Percentiles rank a stretch among this genome's conserved stretches.
phyloP scores from a whole-genome alignment of 2,329 filamentous ascomycete species.

The Metarhizium album region DNA sequence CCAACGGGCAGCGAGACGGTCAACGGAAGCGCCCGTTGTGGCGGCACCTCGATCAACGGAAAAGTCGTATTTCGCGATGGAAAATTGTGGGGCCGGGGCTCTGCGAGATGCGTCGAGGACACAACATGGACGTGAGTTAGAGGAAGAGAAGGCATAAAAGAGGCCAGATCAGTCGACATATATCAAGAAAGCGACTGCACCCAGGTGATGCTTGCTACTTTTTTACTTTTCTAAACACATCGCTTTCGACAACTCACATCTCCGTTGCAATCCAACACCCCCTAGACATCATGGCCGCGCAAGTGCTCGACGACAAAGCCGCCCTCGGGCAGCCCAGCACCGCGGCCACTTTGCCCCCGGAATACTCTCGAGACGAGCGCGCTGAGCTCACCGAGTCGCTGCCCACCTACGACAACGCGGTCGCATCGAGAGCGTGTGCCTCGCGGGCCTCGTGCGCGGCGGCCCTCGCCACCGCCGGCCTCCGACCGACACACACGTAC shows the following conservation, averaged over 20 bases:
- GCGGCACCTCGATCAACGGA: neutral
- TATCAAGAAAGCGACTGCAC: too few relatives aligned
- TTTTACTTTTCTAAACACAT: neutral
- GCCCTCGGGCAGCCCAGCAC: slow-evolving; percentile 3
- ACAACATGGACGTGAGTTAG: too few relatives aligned
- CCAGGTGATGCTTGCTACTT: neutral
- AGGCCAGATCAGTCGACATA: too few relatives aligned
- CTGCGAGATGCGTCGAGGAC: neutral
- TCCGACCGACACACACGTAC: slow-evolving; percentile 32
- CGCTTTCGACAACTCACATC: neutral
- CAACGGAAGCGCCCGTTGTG: neutral
- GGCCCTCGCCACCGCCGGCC: slow-evolving; percentile 14
- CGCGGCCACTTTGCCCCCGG: slow-evolving; percentile 17
- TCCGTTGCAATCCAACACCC: neutral
- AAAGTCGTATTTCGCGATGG: slow-evolving; percentile 1
- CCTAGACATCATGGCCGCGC: slow-evolving; percentile 9
- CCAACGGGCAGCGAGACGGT: neutral
- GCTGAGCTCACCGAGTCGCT: slow-evolving; percentile 18
- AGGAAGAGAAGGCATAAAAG: neutral
- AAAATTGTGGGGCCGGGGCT: neutral
- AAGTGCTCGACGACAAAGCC: slow-evolving; percentile 6
- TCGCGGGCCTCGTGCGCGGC: slow-evolving; percentile 6
- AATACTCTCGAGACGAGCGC: slow-evolving; percentile 14
- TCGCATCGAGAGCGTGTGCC: slow-evolving; percentile 3
- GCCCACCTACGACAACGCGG: slow-evolving; percentile 14